Evolutionary conservation across 331 rosid species (phyloP).

Genomic region (Spiraea crenata): DNA sequence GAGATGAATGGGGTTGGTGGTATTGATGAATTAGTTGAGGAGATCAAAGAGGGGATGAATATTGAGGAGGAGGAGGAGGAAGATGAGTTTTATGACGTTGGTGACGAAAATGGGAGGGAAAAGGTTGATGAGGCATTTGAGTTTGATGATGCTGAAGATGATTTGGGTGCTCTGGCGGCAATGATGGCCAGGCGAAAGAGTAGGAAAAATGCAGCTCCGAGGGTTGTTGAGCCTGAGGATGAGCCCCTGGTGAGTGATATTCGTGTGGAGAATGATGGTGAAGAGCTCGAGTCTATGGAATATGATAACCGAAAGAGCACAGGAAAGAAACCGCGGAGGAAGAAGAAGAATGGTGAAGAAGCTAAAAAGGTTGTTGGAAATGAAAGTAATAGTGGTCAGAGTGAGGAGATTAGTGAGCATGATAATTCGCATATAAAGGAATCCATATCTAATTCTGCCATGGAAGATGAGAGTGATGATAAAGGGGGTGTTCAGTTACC

Average conservation of each 20-base stretch:
- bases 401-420: slow-evolving; percentile 27
- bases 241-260: slow-evolving; percentile 21
- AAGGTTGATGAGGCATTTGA: slow-evolving; percentile 14
- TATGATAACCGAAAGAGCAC: slow-evolving; percentile 49
- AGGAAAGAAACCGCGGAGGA: slow-evolving; percentile 57
- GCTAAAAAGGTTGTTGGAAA: slow-evolving; percentile 21
- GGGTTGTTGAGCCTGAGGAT: slow-evolving; percentile 25
- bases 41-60: slow-evolving; percentile 39
- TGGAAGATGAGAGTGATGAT: slow-evolving; percentile 28
- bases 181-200: slow-evolving; percentile 56
- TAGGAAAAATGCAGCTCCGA: slow-evolving; percentile 37
- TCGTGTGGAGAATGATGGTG: slow-evolving; percentile 40
- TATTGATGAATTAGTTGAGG: slow-evolving; percentile 31
- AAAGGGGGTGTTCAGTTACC: slow-evolving; percentile 37
- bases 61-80: slow-evolving; percentile 36
- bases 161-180: slow-evolving; percentile 56
- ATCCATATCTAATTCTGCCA: slow-evolving; percentile 29
- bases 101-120: slow-evolving; percentile 15
- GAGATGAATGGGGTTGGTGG: slow-evolving; percentile 32
- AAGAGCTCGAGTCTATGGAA: slow-evolving; percentile 41
- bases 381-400: slow-evolving; percentile 19
- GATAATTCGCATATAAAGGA: slow-evolving; percentile 42
- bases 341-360: slow-evolving; percentile 43
- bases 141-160: slow-evolving; percentile 35
- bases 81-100: slow-evolving; percentile 24